Percentiles rank a stretch among this genome's conserved stretches.
Evolutionary conservation across 1,284 basidiomycete genomes (phyloP).

Genomic region (Ceratobasidium theobromae): DNA sequence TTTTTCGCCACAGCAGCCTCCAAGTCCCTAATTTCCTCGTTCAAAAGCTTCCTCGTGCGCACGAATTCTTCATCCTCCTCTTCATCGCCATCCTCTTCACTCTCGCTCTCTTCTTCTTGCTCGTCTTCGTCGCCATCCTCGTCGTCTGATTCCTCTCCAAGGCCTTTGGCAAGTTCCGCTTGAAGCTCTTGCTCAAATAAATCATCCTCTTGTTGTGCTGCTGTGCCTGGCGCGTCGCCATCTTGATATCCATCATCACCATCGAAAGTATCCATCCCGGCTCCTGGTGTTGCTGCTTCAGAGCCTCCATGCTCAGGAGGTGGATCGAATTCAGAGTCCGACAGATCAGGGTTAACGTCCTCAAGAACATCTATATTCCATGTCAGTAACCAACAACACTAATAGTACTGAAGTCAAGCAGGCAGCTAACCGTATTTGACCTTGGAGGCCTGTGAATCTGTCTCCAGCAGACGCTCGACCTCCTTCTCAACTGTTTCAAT

Average conservation of each 20-base stretch:
- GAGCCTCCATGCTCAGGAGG: slow-evolving; percentile 59
- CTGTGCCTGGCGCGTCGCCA: slow-evolving; percentile 1
- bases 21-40: slow-evolving; percentile 86
- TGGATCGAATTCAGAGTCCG: slow-evolving; percentile 75
- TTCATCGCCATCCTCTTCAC: slow-evolving; percentile 67
- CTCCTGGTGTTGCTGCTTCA: slow-evolving; percentile 50
- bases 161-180: slow-evolving; percentile 21
- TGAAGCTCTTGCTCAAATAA: slow-evolving; percentile 24
- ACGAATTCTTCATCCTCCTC: slow-evolving; percentile 62
- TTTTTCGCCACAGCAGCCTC: slow-evolving; percentile 88
- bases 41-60: slow-evolving; percentile 76
- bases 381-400: no score
- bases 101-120: slow-evolving; percentile 62
- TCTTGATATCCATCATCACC: slow-evolving; percentile 27
- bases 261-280: slow-evolving; percentile 21
- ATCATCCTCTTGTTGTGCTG: slow-evolving; percentile 23
- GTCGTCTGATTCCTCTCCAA: slow-evolving; percentile 34
- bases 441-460: slow-evolving; percentile 79
- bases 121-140: slow-evolving; percentile 55
- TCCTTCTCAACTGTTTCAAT: slow-evolving; percentile 98
- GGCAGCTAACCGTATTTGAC: slow-evolving; percentile 69
- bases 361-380: slow-evolving; percentile 65
- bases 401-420: neutral
- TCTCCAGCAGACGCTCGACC: slow-evolving; percentile 87
- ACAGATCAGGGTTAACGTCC: slow-evolving; percentile 83